Percentiles rank a stretch among this genome's conserved stretches.
Evolutionary conservation across 768 basidiomycete genomes (phyloP).

Genomic region (Glaciozyma antarctica): DNA sequence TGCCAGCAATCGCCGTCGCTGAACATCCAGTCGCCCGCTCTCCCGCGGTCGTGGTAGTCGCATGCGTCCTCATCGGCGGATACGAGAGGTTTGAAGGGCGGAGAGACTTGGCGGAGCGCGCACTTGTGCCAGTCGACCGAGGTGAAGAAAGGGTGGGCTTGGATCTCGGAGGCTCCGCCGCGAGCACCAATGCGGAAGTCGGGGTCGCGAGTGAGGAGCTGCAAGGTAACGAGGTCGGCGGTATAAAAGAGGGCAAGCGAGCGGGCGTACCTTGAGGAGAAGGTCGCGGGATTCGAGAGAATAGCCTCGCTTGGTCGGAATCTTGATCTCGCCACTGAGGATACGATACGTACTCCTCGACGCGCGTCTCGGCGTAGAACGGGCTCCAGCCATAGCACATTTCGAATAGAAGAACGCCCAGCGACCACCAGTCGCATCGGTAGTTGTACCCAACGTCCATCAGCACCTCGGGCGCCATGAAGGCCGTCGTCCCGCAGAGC

Average conservation of each 20-base stretch:
- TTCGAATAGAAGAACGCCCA: constrained; percentile 65
- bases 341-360: constrained; percentile 91
- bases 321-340: constrained; percentile 84
- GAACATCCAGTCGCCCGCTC: constrained; percentile 13
- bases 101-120: constrained; percentile 75
- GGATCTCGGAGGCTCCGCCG: constrained; percentile 78
- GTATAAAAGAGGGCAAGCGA: constrained; percentile 44
- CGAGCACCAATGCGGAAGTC: constrained; percentile 81
- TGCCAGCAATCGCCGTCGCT: not conserved
- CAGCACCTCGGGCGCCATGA: constrained; percentile 76
- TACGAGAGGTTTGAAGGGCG: constrained; percentile 92
- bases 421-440: constrained; percentile 51
- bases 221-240: constrained; percentile 75
- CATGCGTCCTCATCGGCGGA: constrained; percentile 94
- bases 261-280: constrained; percentile 61
- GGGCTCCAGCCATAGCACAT: constrained; percentile 99
- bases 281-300: constrained; percentile 19
- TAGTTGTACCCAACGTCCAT: constrained; percentile 84
- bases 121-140: constrained; percentile 84
- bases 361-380: constrained; percentile 94
- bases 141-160: constrained; percentile 87
- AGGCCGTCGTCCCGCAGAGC: constrained; percentile 95
- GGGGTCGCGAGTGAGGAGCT: constrained; percentile 84
- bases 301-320: constrained; percentile 47
- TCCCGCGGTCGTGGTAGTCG: constrained; percentile 49